A percentile compares a stretch with the other conserved stretches of the same genome.
Evolutionary conservation across 768 basidiomycete species (phyloP).

Genomic region (Mycena haematopus): DNA sequence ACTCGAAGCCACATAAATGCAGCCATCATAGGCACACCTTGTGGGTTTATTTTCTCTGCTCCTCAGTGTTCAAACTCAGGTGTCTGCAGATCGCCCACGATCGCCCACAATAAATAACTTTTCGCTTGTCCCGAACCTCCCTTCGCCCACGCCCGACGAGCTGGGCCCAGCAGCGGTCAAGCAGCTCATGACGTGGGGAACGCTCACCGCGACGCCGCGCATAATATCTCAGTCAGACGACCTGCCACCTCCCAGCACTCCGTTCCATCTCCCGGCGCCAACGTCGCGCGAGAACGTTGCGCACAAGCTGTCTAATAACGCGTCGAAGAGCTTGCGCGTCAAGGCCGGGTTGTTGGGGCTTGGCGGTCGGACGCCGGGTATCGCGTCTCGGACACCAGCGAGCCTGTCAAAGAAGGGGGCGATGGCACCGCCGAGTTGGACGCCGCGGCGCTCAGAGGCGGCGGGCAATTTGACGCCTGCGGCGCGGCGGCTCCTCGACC

Average conservation of each 20-base stretch:
- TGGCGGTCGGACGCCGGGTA: slow-evolving; percentile 45
- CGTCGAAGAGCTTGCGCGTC: slow-evolving; percentile 78
- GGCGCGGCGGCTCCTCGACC: slow-evolving; percentile 74
- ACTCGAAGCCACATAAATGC: slow-evolving; percentile 90
- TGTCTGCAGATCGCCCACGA: slow-evolving; percentile 61
- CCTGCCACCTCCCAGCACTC: slow-evolving; percentile 56
- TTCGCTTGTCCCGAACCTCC: slow-evolving; percentile 82
- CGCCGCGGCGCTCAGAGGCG: slow-evolving; percentile 76
- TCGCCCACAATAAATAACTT: slow-evolving; percentile 64
- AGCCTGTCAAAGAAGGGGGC: slow-evolving; percentile 47
- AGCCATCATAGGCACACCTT: slow-evolving; percentile 91
- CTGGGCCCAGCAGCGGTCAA: slow-evolving; percentile 85
- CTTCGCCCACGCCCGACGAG: slow-evolving; percentile 84
- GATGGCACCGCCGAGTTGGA: slow-evolving; percentile 86
- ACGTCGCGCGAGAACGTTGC: slow-evolving; percentile 84
- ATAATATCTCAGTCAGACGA: slow-evolving; percentile 74
- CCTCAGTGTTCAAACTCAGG: slow-evolving; percentile 15
- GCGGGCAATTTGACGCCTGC: slow-evolving; percentile 87
- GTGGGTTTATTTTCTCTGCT: slow-evolving; percentile 53
- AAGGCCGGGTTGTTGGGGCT: slow-evolving; percentile 71
- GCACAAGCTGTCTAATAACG: slow-evolving; percentile 80
- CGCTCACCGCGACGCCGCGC: slow-evolving; percentile 89
- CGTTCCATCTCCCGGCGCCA: slow-evolving; percentile 81
- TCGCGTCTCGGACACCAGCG: slow-evolving; percentile 39
- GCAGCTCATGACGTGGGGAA: slow-evolving; percentile 98